Conservation (phyloP, 371 early-diverging fungal species). For the Mucor irregularis region DNA sequence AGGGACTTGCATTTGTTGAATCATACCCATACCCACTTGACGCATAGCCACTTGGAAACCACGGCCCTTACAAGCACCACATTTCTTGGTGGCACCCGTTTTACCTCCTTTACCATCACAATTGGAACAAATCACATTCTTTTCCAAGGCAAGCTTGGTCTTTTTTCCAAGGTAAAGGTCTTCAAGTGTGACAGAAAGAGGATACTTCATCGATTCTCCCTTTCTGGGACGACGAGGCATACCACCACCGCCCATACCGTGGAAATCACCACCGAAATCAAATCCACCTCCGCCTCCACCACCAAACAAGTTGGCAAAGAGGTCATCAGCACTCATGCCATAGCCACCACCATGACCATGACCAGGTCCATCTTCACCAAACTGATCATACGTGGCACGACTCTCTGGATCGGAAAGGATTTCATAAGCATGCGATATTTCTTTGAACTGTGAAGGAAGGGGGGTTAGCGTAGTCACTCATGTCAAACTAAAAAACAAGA, state of each 20-base stretch:
- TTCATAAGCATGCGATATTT: slow-evolving; percentile 94
- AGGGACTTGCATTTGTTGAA: slow-evolving; percentile 93
- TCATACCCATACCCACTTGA: slow-evolving; percentile 92
- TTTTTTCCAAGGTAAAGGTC: slow-evolving; percentile 90
- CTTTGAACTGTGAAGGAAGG: slow-evolving; percentile 75
- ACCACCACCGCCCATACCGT: slow-evolving; percentile 56
- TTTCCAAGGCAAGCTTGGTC: slow-evolving; percentile 77
- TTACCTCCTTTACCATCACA: slow-evolving; percentile 80
- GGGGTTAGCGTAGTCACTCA: not conserved
- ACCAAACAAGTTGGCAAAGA: slow-evolving; percentile 88
- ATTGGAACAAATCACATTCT: slow-evolving; percentile 76
- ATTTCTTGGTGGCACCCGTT: slow-evolving; percentile 72
- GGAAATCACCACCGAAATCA: slow-evolving; percentile 45
- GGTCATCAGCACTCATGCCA: slow-evolving; percentile 73
- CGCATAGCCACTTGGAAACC: slow-evolving; percentile 88
- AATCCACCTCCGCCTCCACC: slow-evolving; percentile 40
- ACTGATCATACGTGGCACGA: slow-evolving; percentile 83
- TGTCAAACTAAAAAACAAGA: not conserved
- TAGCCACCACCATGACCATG: slow-evolving; percentile 62
- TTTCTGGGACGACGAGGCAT: slow-evolving; percentile 73
- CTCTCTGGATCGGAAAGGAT: slow-evolving; percentile 88
- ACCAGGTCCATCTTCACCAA: slow-evolving; percentile 83
- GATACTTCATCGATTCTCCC: slow-evolving; percentile 77
- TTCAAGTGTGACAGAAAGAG: slow-evolving; percentile 79
- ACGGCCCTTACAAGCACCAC: slow-evolving; percentile 85